Evolutionary conservation across 495 filamentous ascomycete species (phyloP).

Genomic region (Aspergillus funiculosus): DNA sequence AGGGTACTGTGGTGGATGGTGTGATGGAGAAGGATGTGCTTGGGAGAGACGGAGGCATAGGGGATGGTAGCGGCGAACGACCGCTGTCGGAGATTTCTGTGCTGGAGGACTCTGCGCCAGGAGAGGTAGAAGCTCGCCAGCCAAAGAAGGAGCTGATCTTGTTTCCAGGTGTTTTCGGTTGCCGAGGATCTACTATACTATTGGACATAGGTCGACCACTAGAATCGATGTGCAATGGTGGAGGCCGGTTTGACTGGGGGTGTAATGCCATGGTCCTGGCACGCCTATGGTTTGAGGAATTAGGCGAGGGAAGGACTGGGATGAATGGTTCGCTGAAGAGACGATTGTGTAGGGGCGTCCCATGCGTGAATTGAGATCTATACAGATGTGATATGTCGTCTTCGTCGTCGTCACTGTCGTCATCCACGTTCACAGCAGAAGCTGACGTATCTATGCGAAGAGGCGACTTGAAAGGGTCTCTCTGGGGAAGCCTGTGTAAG

Average conservation of each 20-base stretch:
- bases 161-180: slow-evolving; percentile 55
- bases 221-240: slow-evolving; percentile 38
- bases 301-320: slow-evolving; percentile 38
- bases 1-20: slow-evolving; percentile 27
- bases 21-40: slow-evolving; percentile 36
- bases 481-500: slow-evolving; percentile 36
- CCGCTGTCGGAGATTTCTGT: slow-evolving; percentile 60
- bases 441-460: slow-evolving; percentile 38
- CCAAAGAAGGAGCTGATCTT: slow-evolving; percentile 66
- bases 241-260: slow-evolving; percentile 30
- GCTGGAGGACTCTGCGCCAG: slow-evolving; percentile 55
- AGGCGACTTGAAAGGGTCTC: slow-evolving; percentile 26
- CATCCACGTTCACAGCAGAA: slow-evolving; percentile 23
- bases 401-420: slow-evolving; percentile 26
- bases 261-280: slow-evolving; percentile 44
- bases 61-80: slow-evolving; percentile 54
- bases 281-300: slow-evolving; percentile 28
- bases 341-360: slow-evolving; percentile 38
- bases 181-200: slow-evolving; percentile 26
- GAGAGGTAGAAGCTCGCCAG: slow-evolving; percentile 55
- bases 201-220: slow-evolving; percentile 30
- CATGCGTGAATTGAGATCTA: slow-evolving; percentile 40
- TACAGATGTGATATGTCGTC: slow-evolving; percentile 24
- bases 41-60: slow-evolving; percentile 45
- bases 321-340: slow-evolving; percentile 47